Conservation (phyloP, 805 yeast species). For the Cyberlindnera amylophila region DNA sequence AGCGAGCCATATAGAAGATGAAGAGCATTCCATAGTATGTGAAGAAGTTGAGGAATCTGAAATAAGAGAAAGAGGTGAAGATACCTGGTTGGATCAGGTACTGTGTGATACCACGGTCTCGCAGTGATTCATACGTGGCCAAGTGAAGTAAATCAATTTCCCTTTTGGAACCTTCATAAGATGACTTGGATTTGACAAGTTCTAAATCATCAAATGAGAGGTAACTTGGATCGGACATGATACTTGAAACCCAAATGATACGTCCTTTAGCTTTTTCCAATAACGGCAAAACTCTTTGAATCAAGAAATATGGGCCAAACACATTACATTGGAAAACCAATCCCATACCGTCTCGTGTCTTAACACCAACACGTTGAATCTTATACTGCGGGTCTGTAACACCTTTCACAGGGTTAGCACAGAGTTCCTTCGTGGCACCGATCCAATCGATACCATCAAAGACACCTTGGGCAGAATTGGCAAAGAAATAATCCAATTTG, state of each 20-base stretch:
- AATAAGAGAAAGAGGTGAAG: slow-evolving; percentile 78
- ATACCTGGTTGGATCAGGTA: slow-evolving; percentile 93
- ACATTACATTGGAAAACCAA: slow-evolving; percentile 91
- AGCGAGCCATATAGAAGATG: slow-evolving; percentile 79
- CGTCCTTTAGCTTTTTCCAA: slow-evolving; percentile 56
- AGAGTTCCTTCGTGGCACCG: slow-evolving; percentile 66
- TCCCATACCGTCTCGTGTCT: slow-evolving; percentile 77
- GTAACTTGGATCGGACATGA: slow-evolving; percentile 74
- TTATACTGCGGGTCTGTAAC: slow-evolving; percentile 89
- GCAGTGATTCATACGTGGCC: slow-evolving; percentile 56
- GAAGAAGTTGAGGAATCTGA: slow-evolving; percentile 68
- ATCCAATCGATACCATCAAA: slow-evolving; percentile 85
- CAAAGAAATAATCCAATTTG: slow-evolving; percentile 71
- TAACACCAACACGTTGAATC: slow-evolving; percentile 74
- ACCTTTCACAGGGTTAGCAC: slow-evolving; percentile 66
- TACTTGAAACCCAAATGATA: slow-evolving; percentile 81
- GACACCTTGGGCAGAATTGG: slow-evolving; percentile 89
- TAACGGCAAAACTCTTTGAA: slow-evolving; percentile 58
- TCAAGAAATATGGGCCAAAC: slow-evolving; percentile 89
- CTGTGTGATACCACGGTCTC: slow-evolving; percentile 54
- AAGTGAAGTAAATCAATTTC: slow-evolving; percentile 78
- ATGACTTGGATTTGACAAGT: slow-evolving; percentile 53
- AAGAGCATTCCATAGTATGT: slow-evolving; percentile 83
- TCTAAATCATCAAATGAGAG: slow-evolving; percentile 75
- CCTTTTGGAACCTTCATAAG: slow-evolving; percentile 92